Base-by-base conservation (phyloP, 2,329 filamentous ascomycete genomes). In the Fusarium fracticaudum region DNA sequence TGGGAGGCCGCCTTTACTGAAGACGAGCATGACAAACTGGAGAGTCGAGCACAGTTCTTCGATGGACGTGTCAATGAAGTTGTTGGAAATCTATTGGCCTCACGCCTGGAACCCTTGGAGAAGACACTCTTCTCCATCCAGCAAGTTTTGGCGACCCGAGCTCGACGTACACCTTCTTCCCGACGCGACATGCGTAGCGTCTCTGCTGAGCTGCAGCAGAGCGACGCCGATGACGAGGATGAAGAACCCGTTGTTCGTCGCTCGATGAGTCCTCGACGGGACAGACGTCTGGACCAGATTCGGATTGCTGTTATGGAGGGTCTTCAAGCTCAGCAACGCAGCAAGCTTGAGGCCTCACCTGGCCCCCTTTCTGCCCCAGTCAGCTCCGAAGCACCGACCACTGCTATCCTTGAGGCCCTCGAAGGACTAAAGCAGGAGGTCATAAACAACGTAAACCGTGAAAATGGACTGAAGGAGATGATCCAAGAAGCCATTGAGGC, bases 151-250 rank as follows among this genome's bases (percentile, higher is more conserved):
- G 86, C 87, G 24, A 84, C 86, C 48, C 86, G 92, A 75, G 87
- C 89, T 35, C 85, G 86, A 37, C 86, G 86, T 62, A 86, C 87
- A 20, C 84, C 86, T 33, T 89, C 90, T 17, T 89, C 86, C 63
- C 86, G 89, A 37, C 88, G 88, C 45, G 87, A 89, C 33, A 86
- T 89, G 74, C 90, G 91, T 75, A 94, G 91, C 80, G 83, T 90
- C 45, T 95, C 93, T 53, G 90, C 87, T n/a, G 93, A 94, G 37
- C 79, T 88, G 8, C 87, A 90, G 54, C 91, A 97, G 67, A 98
- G 96, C 80, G 96, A 98, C 83, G 96, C 96, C 17, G 96, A 98
- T 80, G 95, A 98, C 71, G 95, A 98, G 79, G 95, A 97, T 74
- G 95, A 98, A 29, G 93, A 92, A 64, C 88, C 90, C 63, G 71